Percentiles rank a stretch among this genome's conserved stretches.
Evolutionary conservation across 2,329 filamentous ascomycete genomes (phyloP).

Genomic region (Sporothrix globosa): DNA sequence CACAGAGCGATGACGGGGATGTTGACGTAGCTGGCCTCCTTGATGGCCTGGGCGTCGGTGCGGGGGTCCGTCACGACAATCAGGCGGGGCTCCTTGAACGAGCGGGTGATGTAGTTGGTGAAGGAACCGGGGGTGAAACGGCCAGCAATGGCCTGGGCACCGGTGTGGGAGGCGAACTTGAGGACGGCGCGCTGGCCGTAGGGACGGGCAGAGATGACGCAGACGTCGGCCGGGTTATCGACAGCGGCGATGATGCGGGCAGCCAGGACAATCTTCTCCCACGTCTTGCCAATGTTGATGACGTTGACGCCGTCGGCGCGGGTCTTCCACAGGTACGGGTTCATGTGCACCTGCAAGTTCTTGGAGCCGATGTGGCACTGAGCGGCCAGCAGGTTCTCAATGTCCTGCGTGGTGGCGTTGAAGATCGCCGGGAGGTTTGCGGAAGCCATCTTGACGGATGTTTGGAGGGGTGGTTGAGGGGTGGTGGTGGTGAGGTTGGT

Average conservation of each 20-base stretch:
- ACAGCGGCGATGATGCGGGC: slow-evolving; percentile 98
- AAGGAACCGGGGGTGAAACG: slow-evolving; percentile 99
- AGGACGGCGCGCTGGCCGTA: slow-evolving; percentile 99
- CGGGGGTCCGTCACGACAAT: slow-evolving; percentile 99
- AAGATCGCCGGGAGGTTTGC: slow-evolving; percentile 91
- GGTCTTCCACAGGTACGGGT: slow-evolving; percentile 97
- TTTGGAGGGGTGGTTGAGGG: slow-evolving; percentile 26
- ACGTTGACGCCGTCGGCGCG: slow-evolving; percentile 98
- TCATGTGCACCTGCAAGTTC: slow-evolving; percentile 98
- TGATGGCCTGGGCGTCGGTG: slow-evolving; percentile 99
- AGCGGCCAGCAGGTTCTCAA: slow-evolving; percentile 98
- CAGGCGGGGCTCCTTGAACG: slow-evolving; percentile 99
- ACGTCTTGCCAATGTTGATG: slow-evolving; percentile 99
- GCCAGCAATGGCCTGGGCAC: slow-evolving; percentile 95
- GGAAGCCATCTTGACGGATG: slow-evolving; percentile 82
- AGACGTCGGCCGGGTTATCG: slow-evolving; percentile 99
- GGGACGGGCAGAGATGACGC: slow-evolving; percentile 98
- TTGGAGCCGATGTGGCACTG: slow-evolving; percentile 97
- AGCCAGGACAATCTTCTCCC: slow-evolving; percentile 99
- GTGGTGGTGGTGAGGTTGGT: slow-evolving; percentile 34
- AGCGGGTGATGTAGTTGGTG: slow-evolving; percentile 99
- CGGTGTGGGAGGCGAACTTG: slow-evolving; percentile 99
- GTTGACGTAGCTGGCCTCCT: slow-evolving; percentile 99
- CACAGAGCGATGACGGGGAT: slow-evolving; percentile 99
- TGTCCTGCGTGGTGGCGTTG: slow-evolving; percentile 97